Conservation (phyloP, 1,284 basidiomycete genomes). For the Tilletiaria anomala region DNA sequence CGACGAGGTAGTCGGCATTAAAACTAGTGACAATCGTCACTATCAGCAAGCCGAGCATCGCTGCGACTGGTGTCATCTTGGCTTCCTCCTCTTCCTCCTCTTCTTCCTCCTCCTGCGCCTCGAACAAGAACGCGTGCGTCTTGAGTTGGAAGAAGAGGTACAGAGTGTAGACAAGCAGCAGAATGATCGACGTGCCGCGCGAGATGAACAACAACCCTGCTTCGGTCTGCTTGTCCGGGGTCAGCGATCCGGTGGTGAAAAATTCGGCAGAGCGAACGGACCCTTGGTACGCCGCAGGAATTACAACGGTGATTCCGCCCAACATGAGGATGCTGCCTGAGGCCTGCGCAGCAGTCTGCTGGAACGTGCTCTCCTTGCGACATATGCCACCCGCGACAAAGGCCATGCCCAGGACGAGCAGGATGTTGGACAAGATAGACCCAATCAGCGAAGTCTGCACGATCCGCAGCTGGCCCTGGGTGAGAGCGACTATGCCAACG, state of each 20-base stretch:
- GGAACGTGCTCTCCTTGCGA: slow-evolving; percentile 28
- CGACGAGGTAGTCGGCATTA: slow-evolving; percentile 40
- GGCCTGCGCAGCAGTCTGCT: slow-evolving; percentile 37
- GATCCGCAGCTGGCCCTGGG: slow-evolving; percentile 36
- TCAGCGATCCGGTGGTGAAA: slow-evolving; percentile 24
- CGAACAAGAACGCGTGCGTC: slow-evolving; percentile 34
- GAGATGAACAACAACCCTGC: slow-evolving; percentile 34
- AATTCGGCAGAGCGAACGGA: slow-evolving; percentile 22
- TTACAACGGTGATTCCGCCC: slow-evolving; percentile 72
- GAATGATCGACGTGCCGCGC: slow-evolving; percentile 42
- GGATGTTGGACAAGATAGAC: slow-evolving; percentile 33
- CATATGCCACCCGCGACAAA: slow-evolving; percentile 38
- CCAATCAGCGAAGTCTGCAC: slow-evolving; percentile 33
- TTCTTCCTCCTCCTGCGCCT: slow-evolving; percentile 12
- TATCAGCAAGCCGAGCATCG: slow-evolving; percentile 22
- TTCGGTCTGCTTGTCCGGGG: slow-evolving; percentile 7
- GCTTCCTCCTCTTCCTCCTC: slow-evolving; percentile 27
- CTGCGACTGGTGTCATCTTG: slow-evolving; percentile 31
- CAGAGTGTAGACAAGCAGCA: slow-evolving; percentile 65
- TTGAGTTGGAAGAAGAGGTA: slow-evolving; percentile 46
- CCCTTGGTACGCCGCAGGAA: slow-evolving; percentile 70
- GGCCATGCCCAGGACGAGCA: slow-evolving; percentile 33
- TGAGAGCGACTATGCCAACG: slow-evolving; percentile 55
- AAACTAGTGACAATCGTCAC: slow-evolving; percentile 35
- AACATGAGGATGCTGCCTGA: slow-evolving; percentile 57